Conservation (phyloP, 83 land plant species). For the Isoetes engelmannii region DNA sequence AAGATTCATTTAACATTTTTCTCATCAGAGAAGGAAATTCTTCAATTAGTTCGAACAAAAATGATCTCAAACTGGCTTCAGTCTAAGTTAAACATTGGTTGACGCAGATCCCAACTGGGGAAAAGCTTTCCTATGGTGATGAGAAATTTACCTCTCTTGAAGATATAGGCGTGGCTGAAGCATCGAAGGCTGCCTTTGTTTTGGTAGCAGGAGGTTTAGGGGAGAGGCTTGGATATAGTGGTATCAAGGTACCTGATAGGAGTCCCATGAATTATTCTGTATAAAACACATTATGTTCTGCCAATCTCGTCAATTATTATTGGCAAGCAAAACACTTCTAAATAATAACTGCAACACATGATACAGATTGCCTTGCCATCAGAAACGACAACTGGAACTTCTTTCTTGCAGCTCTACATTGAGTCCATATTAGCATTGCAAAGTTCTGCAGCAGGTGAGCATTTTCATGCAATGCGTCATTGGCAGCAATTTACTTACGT, state of each 20-base stretch:
- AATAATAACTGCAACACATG: neutral
- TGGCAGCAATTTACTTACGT: neutral
- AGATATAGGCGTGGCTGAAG: constrained; percentile 69
- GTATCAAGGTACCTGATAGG: constrained; percentile 59
- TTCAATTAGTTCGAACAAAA: too few relatives aligned
- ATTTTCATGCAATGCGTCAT: neutral
- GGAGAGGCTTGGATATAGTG: constrained; percentile 90
- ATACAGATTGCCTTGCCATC: constrained; percentile 72
- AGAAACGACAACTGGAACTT: constrained; percentile 68
- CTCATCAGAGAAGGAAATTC: too few relatives aligned
- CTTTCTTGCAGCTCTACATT: constrained; percentile 74
- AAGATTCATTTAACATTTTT: too few relatives aligned
- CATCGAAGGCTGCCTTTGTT: constrained; percentile 71
- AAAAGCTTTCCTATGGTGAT: constrained; percentile 62
- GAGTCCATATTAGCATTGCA: constrained; percentile 79
- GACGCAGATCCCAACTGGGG: constrained; percentile 80
- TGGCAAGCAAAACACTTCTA: neutral
- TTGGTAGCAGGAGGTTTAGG: constrained; percentile 98
- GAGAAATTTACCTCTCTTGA: constrained; percentile 65
- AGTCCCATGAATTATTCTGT: neutral
- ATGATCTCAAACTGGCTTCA: too few relatives aligned
- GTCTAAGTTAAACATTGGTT: neutral
- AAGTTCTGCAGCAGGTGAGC: neutral
- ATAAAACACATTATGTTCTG: neutral
- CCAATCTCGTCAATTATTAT: neutral